Percentiles rank a stretch among this genome's conserved stretches.
Conservation (phyloP, 352 stramenopile species). For the Phytophthora europaea region DNA sequence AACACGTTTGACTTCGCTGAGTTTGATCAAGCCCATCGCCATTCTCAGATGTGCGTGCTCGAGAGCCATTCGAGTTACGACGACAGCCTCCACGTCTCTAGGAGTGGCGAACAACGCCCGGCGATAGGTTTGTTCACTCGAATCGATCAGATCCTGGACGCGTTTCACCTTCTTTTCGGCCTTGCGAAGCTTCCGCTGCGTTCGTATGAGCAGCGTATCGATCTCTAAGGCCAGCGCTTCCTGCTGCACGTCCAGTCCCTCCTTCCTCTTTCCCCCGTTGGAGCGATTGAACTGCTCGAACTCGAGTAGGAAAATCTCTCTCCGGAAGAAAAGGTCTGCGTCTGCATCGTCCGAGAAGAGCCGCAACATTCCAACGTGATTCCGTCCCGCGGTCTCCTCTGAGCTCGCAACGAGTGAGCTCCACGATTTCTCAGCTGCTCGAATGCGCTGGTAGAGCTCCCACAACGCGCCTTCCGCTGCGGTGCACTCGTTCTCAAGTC, state of each 20-base stretch:
- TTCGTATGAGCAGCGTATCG: slow-evolving; percentile 19
- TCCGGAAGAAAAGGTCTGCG: slow-evolving; percentile 61
- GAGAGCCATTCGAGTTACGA: slow-evolving; percentile 38
- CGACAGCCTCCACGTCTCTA: slow-evolving; percentile 40
- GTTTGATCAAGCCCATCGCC: slow-evolving; percentile 49
- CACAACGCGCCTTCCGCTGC: slow-evolving; percentile 48
- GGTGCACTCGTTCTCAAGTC: slow-evolving; percentile 52
- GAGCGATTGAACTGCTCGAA: slow-evolving; percentile 27
- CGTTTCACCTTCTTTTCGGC: slow-evolving; percentile 60
- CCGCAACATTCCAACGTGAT: slow-evolving; percentile 38
- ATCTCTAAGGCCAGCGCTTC: slow-evolving; percentile 20
- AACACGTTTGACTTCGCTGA: slow-evolving; percentile 32
- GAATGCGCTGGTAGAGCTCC: slow-evolving; percentile 41
- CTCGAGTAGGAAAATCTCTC: slow-evolving; percentile 52
- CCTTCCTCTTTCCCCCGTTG: not conserved
- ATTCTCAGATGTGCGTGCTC: slow-evolving; percentile 50
- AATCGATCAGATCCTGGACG: slow-evolving; percentile 43
- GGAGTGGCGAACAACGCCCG: slow-evolving; percentile 31
- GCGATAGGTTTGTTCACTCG: slow-evolving; percentile 36
- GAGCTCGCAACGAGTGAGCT: not conserved
- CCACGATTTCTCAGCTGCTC: slow-evolving; percentile 35
- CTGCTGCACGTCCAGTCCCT: slow-evolving; percentile 6
- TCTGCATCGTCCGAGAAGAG: slow-evolving; percentile 56
- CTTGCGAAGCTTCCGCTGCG: slow-evolving; percentile 64
- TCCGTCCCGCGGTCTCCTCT: not conserved